phyloP scores from a whole-genome alignment of 352 stramenopile genomes.

The Pythium sp. region DNA sequence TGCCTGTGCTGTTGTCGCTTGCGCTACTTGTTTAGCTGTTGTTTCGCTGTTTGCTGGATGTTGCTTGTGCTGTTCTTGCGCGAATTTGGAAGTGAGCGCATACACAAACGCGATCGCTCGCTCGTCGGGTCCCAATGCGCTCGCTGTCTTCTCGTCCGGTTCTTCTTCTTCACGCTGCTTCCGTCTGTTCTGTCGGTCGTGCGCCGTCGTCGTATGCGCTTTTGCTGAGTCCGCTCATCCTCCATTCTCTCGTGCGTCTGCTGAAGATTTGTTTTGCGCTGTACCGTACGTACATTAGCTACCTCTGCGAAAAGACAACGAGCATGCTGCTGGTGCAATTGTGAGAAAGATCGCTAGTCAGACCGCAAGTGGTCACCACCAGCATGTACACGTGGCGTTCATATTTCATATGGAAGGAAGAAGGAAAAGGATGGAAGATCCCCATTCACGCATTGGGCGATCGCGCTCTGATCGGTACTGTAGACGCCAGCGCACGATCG shows the following conservation, averaged over 20 bases:
- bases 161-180: background rate
- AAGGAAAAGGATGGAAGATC: slow-evolving; percentile 7
- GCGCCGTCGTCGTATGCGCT: background rate
- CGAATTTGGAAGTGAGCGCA: slow-evolving; percentile 4
- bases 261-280: background rate
- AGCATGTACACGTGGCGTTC: background rate
- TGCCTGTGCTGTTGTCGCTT: background rate
- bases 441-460: background rate
- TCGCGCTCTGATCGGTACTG: slow-evolving; percentile 1
- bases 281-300: background rate
- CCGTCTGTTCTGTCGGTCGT: slow-evolving; percentile 1
- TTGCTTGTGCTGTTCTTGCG: background rate
- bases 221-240: background rate
- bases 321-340: background rate
- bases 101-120: background rate
- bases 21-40: background rate
- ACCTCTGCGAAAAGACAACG: slow-evolving; percentile 4
- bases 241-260: background rate
- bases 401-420: background rate
- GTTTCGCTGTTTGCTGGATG: background rate
- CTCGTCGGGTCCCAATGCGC: background rate
- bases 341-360: background rate
- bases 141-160: background rate
- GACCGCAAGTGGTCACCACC: background rate
- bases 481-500: slow-evolving; percentile 7